Evolutionary conservation across 345 rosid genomes (phyloP).

Genomic region (Eucalyptus erythrocorys): DNA sequence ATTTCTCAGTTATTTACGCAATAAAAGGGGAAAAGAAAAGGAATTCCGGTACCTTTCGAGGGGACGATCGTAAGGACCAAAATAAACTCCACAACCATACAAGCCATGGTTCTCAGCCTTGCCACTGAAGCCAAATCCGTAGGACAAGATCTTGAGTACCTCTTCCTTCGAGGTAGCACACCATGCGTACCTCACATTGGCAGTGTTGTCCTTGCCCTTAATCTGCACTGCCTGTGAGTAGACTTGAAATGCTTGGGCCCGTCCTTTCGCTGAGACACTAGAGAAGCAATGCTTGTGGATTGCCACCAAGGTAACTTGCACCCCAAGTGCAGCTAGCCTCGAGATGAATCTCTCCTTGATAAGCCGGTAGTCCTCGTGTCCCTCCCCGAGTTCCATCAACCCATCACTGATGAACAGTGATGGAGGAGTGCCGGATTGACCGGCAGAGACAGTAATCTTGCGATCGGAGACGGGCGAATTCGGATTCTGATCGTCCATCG

Average conservation of each 20-base stretch:
- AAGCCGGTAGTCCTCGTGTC: constrained; percentile 31
- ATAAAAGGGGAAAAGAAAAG: background rate
- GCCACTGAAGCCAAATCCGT: constrained; percentile 44
- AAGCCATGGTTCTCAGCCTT: constrained; percentile 18
- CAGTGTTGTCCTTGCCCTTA: constrained; percentile 31
- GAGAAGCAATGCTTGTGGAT: constrained; percentile 29
- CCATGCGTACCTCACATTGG: constrained; percentile 67
- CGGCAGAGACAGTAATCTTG: constrained; percentile 23
- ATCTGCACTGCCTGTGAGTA: constrained; percentile 32
- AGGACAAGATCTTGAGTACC: constrained; percentile 24
- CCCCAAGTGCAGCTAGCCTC: constrained; percentile 24
- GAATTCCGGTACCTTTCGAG: constrained; percentile 34
- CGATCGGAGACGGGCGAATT: constrained; percentile 37
- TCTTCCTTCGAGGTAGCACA: constrained; percentile 32
- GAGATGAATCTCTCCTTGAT: constrained; percentile 24
- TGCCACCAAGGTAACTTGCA: constrained; percentile 19
- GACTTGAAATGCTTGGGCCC: constrained; percentile 40
- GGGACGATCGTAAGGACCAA: constrained; percentile 48
- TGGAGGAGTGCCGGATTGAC: background rate
- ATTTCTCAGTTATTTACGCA: background rate
- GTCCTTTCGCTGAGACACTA: constrained; percentile 29
- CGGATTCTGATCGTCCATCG: background rate
- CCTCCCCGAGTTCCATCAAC: constrained; percentile 26
- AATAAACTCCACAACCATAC: constrained; percentile 52
- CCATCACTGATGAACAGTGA: constrained; percentile 1